Base-by-base conservation (phyloP, 148 eudicot species). In the Vaccinium myrtillus region DNA sequence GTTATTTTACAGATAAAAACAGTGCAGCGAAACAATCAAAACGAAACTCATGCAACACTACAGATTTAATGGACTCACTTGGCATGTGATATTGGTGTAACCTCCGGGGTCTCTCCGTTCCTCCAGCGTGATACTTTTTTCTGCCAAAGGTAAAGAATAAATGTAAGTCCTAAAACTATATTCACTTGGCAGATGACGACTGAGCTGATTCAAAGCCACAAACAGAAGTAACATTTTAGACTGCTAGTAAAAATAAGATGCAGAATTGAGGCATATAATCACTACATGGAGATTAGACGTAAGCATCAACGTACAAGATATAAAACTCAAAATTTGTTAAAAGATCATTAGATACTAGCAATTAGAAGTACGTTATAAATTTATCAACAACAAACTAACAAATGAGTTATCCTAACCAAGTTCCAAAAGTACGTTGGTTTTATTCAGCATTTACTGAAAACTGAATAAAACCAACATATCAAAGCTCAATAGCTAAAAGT, bases 61-160 rank as follows among this genome's bases (percentile, higher is more conserved):
- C 11, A 6, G 63, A 36, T 77, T 25, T 36, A 65, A 59, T 79
- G 67, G 80, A 48, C 89, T 78, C 92, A 97, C 99, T 95, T 95
- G 89, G 95, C 92, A 94, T 93, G 93, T 81, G 99, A 90, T 84
- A 96, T 81, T 83, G 93, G 88, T 78, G 87, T 82, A 58, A 89
- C 85, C 83, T 95, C 95, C 2, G 98, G 93, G 75, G 94, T 92
- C 80, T 87, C 93, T 89, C 93, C 95, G 83, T 95, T 93, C 88
- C 89, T 95, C 98, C 92, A 90, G 75, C 90, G 96, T 71, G 92
- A 69, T 79, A 98, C 99, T 89, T 93, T 93, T 90, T 91, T 95
- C 99, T 97, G 94, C 32, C 14, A 75, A 70, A 85, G 71, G 79
- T 84, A 23, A 75, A 80, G 48, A 81, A 80, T 49, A 54, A 55